phyloP scores from a whole-genome alignment of 2,329 filamentous ascomycete genomes.

The Neonectria ditissima region DNA sequence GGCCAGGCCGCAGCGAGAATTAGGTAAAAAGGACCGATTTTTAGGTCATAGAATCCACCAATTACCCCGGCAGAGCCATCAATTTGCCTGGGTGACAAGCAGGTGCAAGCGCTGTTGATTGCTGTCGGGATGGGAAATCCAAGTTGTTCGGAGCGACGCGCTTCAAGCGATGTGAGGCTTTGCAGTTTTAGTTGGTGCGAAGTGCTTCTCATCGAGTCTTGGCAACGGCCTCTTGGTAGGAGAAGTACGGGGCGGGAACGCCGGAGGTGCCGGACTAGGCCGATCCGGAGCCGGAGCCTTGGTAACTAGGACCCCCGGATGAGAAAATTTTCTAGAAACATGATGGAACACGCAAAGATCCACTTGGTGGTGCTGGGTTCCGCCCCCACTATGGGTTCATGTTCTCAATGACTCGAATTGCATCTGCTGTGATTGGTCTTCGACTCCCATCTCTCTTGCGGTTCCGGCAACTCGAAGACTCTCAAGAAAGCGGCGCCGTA shows the following conservation, averaged over 20 bases:
- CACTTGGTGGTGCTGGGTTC: slow-evolving; percentile 1
- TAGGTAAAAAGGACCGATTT: slow-evolving; percentile 31
- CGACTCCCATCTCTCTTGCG: not conserved
- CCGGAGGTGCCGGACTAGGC: slow-evolving; percentile 12
- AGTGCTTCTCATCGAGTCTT: not conserved
- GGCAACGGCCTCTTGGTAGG: not conserved
- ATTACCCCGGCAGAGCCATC: not conserved
- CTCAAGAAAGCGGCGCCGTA: not conserved
- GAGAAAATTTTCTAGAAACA: slow-evolving; percentile 27
- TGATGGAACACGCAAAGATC: slow-evolving; percentile 23
- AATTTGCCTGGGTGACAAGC: slow-evolving; percentile 2
- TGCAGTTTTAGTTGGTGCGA: not conserved
- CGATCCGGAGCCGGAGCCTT: not conserved
- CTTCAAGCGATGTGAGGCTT: not conserved
- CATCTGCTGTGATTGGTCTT: slow-evolving; percentile 20
- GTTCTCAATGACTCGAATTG: slow-evolving; percentile 14
- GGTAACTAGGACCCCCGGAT: not conserved
- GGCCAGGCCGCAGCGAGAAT: slow-evolving; percentile 22
- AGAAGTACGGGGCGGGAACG: not conserved
- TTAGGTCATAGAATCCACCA: slow-evolving; percentile 28
- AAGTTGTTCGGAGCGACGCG: not conserved
- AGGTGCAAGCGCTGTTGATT: not conserved
- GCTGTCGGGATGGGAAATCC: too few species aligned
- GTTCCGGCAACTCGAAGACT: slow-evolving; percentile 16
- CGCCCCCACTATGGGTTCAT: slow-evolving; percentile 22